Evolutionary conservation across 176 grass and related monocot genomes (phyloP).

Genomic region (Musa acuminata): DNA sequence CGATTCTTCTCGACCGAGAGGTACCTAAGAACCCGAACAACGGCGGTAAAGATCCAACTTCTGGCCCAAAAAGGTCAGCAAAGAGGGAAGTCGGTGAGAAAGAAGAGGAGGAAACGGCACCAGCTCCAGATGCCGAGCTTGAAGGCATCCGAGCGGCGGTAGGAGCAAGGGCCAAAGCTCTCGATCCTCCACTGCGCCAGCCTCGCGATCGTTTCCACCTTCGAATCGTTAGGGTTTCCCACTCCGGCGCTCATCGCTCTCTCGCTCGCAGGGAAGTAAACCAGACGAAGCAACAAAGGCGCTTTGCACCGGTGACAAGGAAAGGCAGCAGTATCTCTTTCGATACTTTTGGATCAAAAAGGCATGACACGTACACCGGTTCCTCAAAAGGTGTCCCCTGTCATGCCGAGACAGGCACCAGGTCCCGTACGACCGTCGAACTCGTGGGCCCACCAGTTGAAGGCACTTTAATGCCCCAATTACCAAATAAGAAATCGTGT

Average conservation of each 20-base stretch:
- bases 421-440: too few species aligned
- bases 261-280: background rate
- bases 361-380: too few species aligned
- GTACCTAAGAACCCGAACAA: constrained; percentile 30
- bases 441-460: too few species aligned
- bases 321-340: background rate
- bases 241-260: constrained; percentile 19
- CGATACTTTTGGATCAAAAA: background rate
- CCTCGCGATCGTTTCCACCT: constrained; percentile 81
- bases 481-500: too few species aligned
- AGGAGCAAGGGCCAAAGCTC: constrained; percentile 71
- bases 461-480: too few species aligned
- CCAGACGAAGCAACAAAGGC: constrained; percentile 6
- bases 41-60: background rate
- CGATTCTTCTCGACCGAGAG: constrained; percentile 76
- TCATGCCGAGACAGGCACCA: too few species aligned
- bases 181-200: constrained; percentile 90
- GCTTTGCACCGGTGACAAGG: background rate
- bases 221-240: constrained; percentile 39
- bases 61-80: background rate
- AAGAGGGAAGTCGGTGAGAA: background rate
- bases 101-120: background rate
- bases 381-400: too few species aligned
- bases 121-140: constrained; percentile 96
- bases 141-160: constrained; percentile 85